phyloP scores from a whole-genome alignment of 345 rosid species.

The Gossypium ekmanianum region DNA sequence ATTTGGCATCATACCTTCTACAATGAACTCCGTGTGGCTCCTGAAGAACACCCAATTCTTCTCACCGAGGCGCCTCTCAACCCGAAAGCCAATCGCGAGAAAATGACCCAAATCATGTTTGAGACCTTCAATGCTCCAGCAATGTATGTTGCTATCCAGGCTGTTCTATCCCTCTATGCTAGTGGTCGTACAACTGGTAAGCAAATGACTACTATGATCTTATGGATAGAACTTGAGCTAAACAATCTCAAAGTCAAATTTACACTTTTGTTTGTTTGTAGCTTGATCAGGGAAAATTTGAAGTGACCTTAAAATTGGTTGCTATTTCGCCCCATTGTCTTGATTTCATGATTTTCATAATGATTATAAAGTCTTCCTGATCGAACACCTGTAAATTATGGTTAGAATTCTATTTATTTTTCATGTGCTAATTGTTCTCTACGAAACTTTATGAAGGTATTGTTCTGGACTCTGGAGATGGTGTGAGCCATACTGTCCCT shows the following conservation, averaged over 20 bases:
- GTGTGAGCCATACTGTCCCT: slow-evolving; percentile 66
- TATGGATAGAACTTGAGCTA: not conserved
- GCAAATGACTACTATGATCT: slow-evolving; percentile 19
- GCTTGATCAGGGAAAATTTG: not conserved
- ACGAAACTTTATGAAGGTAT: slow-evolving; percentile 33
- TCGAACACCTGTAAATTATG: not conserved
- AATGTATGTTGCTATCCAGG: slow-evolving; percentile 66
- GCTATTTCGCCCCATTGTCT: not conserved
- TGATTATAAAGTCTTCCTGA: not conserved
- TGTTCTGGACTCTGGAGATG: slow-evolving; percentile 68
- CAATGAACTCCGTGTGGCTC: slow-evolving; percentile 61
- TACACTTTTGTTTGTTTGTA: not conserved
- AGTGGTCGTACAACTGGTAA: slow-evolving; percentile 73
- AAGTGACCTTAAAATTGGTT: not conserved
- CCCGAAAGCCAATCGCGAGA: slow-evolving; percentile 62
- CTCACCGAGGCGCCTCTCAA: slow-evolving; percentile 69
- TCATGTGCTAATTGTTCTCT: slow-evolving; percentile 9
- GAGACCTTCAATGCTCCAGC: slow-evolving; percentile 61
- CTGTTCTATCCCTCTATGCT: slow-evolving; percentile 66
- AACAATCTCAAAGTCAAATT: not conserved
- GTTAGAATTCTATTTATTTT: not conserved
- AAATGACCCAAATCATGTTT: slow-evolving; percentile 69
- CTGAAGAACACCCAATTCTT: slow-evolving; percentile 63
- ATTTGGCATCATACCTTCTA: slow-evolving; percentile 68
- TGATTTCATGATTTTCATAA: not conserved